A percentile compares a stretch with the other conserved stretches of the same genome.
phyloP scores from a whole-genome alignment of 768 basidiomycete species.

The Fomitopsis serialis region DNA sequence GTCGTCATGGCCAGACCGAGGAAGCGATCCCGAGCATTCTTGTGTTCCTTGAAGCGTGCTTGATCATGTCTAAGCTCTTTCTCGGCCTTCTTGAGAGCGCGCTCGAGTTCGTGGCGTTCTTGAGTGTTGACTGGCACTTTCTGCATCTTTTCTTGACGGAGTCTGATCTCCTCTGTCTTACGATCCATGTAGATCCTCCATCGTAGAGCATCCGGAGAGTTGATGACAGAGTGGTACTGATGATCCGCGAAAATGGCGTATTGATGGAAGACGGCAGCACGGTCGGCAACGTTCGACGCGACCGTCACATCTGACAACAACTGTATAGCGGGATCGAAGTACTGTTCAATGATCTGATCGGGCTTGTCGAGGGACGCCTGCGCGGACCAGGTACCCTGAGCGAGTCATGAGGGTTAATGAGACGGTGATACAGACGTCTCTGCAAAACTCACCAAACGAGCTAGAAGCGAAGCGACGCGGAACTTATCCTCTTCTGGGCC shows the following conservation, averaged over 20 bases:
- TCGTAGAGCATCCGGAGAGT: constrained; percentile 65
- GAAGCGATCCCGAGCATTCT: constrained; percentile 48
- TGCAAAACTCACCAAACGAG: constrained; percentile 56
- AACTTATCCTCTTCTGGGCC: constrained; percentile 4
- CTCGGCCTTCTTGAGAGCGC: constrained; percentile 38
- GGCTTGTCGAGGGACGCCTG: constrained; percentile 83
- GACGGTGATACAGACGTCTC: background rate
- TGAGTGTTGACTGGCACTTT: constrained; percentile 16
- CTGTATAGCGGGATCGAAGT: constrained; percentile 60
- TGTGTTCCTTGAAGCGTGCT: constrained; percentile 34
- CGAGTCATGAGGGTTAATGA: background rate
- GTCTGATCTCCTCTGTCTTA: constrained; percentile 64
- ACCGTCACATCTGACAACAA: constrained; percentile 18
- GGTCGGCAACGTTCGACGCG: constrained; percentile 5
- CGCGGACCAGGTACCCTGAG: constrained; percentile 85
- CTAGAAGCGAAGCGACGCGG: constrained; percentile 42
- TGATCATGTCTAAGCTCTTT: constrained; percentile 51
- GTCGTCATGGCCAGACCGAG: constrained; percentile 75
- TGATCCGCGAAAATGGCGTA: constrained; percentile 88
- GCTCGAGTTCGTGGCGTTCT: constrained; percentile 26
- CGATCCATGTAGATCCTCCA: constrained; percentile 70
- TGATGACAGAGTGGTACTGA: constrained; percentile 69
- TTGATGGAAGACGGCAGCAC: constrained; percentile 65
- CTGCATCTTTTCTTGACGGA: constrained; percentile 35
- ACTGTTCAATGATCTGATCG: constrained; percentile 58